Evolutionary conservation across 331 rosid species (phyloP).

Genomic region (Quercus tomentella): DNA sequence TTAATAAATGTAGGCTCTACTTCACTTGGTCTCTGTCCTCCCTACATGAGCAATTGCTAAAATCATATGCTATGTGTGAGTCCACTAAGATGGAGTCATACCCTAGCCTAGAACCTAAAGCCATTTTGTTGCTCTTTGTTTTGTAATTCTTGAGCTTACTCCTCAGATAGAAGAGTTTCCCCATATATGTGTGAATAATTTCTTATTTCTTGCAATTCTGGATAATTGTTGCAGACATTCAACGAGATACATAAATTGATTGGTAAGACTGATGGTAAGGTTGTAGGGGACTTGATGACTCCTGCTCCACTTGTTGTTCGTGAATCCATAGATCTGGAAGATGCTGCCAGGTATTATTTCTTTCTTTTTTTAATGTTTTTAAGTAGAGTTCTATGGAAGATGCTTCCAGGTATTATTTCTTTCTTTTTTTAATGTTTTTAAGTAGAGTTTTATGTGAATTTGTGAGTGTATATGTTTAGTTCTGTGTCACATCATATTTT

Average conservation of each 20-base stretch:
- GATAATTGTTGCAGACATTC: slow-evolving; percentile 4
- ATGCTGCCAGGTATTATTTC: slow-evolving; percentile 64
- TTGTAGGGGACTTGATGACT: slow-evolving; percentile 92
- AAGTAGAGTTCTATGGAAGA: background rate
- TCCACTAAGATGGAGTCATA: background rate
- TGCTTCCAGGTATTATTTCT: no score
- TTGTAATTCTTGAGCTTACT: no score
- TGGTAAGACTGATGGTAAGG: slow-evolving; percentile 71
- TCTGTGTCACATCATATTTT: no score
- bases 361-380: no score
- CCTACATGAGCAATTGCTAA: background rate
- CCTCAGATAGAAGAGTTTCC: no score
- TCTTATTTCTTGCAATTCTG: slow-evolving; percentile 27
- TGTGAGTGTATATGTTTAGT: background rate
- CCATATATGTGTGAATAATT: background rate
- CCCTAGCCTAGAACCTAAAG: no score
- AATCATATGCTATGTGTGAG: background rate
- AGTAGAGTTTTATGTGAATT: background rate
- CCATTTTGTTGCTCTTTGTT: no score
- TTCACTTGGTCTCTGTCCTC: background rate
- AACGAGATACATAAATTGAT: slow-evolving; percentile 70
- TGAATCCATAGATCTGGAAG: slow-evolving; percentile 66
- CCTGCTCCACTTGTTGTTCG: slow-evolving; percentile 75
- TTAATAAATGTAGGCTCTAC: no score
- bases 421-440: no score